Base-by-base conservation (phyloP, 2,329 filamentous ascomycete genomes). In the Xylaria sp. region DNA sequence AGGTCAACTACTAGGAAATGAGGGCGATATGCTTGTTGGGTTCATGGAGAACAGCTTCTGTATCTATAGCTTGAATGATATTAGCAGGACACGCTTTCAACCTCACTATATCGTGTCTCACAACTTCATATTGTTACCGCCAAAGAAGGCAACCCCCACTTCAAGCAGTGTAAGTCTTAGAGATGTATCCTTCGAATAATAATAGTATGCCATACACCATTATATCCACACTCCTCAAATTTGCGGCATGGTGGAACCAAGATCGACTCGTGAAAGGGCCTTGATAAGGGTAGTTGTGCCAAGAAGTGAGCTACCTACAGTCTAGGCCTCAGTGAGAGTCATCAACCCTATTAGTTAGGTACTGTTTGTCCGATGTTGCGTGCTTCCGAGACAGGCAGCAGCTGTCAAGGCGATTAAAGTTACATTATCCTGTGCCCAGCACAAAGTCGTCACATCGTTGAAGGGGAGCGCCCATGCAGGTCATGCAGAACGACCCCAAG, bases 351-450 rank as follows among this genome's bases (percentile, higher is more conserved):
- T 41, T 25, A 9, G n/a, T n/a, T n/a, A n/a, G n/a, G n/a, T n/a
- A n/a, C n/a, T n/a, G n/a, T n/a, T 32, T 20, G 25, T 45, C 30
- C 15, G 15, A 32, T 36, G 28, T 30, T 18, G 20, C n/a, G n/a
- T 56, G 52, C 30, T 30, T 57, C 15, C 23, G 25, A 52, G 45
- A 52, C 34, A 58, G 45, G 55, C 55, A 65, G 34, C 34, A 59
- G 45, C 28, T 28, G n/a, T 45, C 13, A 13, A 43, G n/a, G 20
- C 28, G 30, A 48, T 41, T 32, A 15, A 50, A 46, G 13, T 34
- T 39, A 4, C 9, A 10, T 23, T 36, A 36, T 36, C 30, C 30
- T 36, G 32, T 36, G 30, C n/a, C n/a, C n/a, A n/a, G n/a, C n/a
- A 28, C 45, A 28, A 25, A 28, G 12, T 7, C 23, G 15, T 48